Conservation (phyloP, 75 land plant genomes). For the Picea sitchensis region DNA sequence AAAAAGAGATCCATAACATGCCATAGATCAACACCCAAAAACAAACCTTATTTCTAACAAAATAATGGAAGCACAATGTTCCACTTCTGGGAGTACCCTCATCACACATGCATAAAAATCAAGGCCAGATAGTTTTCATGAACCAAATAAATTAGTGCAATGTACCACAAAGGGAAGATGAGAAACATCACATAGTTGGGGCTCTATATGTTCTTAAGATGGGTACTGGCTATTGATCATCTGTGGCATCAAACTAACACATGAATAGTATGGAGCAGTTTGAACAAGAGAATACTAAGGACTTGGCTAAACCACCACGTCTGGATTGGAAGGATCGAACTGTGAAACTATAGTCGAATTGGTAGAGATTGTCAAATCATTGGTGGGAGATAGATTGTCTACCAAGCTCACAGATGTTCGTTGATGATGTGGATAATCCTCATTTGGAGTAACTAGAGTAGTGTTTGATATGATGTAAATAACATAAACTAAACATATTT, state of each 20-base stretch:
- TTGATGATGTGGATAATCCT: constrained; percentile 37
- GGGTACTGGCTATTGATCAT: constrained; percentile 28
- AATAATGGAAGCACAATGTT: too few relatives aligned
- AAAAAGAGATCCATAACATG: background rate
- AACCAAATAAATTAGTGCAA: background rate
- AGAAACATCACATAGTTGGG: constrained; percentile 43
- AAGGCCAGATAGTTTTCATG: background rate
- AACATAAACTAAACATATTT: background rate
- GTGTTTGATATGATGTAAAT: constrained; percentile 29
- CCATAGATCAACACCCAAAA: background rate
- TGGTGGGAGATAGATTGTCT: constrained; percentile 31
- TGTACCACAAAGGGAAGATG: constrained; percentile 46
- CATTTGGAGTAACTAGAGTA: constrained; percentile 24
- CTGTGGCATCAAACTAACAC: constrained; percentile 52
- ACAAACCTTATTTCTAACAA: too few relatives aligned
- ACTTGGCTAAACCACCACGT: constrained; percentile 26
- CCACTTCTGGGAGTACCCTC: too few relatives aligned
- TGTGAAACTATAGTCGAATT: constrained; percentile 18
- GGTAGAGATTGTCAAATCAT: constrained; percentile 16
- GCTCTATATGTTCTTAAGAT: constrained; percentile 43
- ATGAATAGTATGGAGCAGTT: constrained; percentile 47
- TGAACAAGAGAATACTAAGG: constrained; percentile 39
- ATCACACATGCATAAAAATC: too few relatives aligned
- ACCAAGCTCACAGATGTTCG: constrained; percentile 23
- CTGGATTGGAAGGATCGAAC: constrained; percentile 33